Base-by-base conservation (phyloP, 495 filamentous ascomycete genomes). In the Cercophora samala region DNA sequence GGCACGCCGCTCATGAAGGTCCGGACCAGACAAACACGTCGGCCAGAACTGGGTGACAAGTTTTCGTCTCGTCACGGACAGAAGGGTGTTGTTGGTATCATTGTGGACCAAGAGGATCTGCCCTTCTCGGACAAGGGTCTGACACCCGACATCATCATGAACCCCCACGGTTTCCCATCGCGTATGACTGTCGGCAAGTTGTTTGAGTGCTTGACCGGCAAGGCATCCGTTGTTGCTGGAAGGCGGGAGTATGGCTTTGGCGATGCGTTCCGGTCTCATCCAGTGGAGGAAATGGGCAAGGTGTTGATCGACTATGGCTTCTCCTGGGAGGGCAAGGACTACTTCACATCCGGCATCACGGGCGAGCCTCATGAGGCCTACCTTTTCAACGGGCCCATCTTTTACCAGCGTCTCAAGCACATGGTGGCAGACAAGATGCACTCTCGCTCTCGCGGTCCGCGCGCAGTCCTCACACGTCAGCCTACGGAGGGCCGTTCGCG, bases 381-480 rank as follows among this genome's bases (percentile, higher is more conserved):
- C 74, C 93, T 99, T 78, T 99, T 97, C 85, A 96, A 94, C 72
- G 95, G 95, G 0, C 95, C 95, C 4, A 98, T 97, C 78, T 99
- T 96, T 84, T 99, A 99, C 84, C 95, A 99, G 83, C 97, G 97
- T 72, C 88, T 99, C 55, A 99, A 98, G 86, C 95, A 99, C 86
- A 99, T 99, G 95, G 95, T 99, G 32, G 92, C 97, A 76, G 95
- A 99, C 73, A 99, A 99, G 84, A 97, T 99, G 94, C 95, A 99
- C 79, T 92, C 93, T 9, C 93, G 95, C 64, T 87, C 93, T 11
- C 89, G 91, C 56, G 95, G 95, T 3, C 95, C 96, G 1, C 87
- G 90, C 21, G 93, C 93, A 11, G 92, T 94, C 62, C 85, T 99
- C 5, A 99, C 95, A 3, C 90, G 95, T 25, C 95, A 99, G 79